Percentiles rank a stretch among this genome's conserved stretches.
These are phyloP conservation scores for Bauhinia variegata DNA, from an alignment of 306 rosid species.

Conservation along the genomic window DNA sequence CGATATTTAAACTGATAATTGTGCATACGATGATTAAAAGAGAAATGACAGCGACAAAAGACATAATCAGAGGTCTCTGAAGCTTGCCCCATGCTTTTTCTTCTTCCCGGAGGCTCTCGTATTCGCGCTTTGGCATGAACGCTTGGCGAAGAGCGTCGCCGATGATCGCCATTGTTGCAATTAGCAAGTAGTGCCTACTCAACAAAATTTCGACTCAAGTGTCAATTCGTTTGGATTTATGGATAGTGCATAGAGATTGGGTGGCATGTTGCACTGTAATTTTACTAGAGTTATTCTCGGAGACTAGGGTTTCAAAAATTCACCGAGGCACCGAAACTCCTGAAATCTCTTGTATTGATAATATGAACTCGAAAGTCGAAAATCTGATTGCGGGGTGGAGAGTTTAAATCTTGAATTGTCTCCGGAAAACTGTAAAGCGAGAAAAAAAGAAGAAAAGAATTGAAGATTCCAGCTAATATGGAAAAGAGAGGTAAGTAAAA, in stretches of 20 bases:
- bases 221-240: neutral
- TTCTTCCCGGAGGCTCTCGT: constrained; percentile 81
- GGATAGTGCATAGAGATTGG: neutral
- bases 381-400: neutral
- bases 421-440: neutral
- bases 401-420: constrained; percentile 20
- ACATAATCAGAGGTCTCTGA: constrained; percentile 63
- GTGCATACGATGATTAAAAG: constrained; percentile 48
- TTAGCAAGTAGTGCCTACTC: constrained; percentile 5
- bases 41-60: constrained; percentile 38
- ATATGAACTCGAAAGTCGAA: neutral
- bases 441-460: neutral
- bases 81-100: constrained; percentile 86
- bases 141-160: constrained; percentile 97
- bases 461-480: too few species aligned
- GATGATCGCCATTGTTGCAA: constrained; percentile 66
- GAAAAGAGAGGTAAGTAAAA: too few species aligned
- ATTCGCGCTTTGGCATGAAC: constrained; percentile 92
- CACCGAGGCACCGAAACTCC: neutral
- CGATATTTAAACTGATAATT: constrained; percentile 67
- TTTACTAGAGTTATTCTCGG: neutral
- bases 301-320: constrained; percentile 30
- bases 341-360: too few species aligned
- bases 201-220: constrained; percentile 4
- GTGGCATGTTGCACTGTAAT: constrained; percentile 1